Evolutionary conservation across 2,329 filamentous ascomycete species (phyloP).

Genomic region (Alternaria longipes): DNA sequence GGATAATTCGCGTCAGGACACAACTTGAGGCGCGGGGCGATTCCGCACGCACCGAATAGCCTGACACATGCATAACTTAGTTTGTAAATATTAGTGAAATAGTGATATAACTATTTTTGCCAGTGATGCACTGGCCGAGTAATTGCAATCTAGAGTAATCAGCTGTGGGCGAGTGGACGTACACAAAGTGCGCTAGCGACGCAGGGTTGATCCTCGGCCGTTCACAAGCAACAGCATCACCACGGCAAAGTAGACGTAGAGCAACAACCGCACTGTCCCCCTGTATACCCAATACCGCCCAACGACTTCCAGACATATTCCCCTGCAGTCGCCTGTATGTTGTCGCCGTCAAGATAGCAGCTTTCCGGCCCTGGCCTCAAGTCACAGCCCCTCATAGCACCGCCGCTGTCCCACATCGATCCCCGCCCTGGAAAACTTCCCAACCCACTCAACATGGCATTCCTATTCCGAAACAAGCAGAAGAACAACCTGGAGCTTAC

Average conservation of each 20-base stretch:
- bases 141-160: background rate
- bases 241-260: slow-evolving; percentile 24
- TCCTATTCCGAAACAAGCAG: slow-evolving; percentile 71
- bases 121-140: background rate
- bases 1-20: background rate
- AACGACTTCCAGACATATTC: slow-evolving; percentile 16
- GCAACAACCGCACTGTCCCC: slow-evolving; percentile 36
- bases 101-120: background rate
- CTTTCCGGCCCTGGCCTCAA: slow-evolving; percentile 40
- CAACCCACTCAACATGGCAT: slow-evolving; percentile 66
- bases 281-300: slow-evolving; percentile 20
- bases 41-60: slow-evolving; percentile 1
- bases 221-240: slow-evolving; percentile 30
- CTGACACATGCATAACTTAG: background rate
- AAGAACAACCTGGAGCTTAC: slow-evolving; percentile 70
- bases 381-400: slow-evolving; percentile 33
- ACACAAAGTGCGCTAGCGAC: slow-evolving; percentile 18
- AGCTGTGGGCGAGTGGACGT: slow-evolving; percentile 19
- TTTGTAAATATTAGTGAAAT: slow-evolving; percentile 3
- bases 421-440: slow-evolving; percentile 22
- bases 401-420: slow-evolving; percentile 28
- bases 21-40: slow-evolving; percentile 3
- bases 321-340: slow-evolving; percentile 39
- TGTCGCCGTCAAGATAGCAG: slow-evolving; percentile 44
- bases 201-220: slow-evolving; percentile 26